Percentiles rank a stretch among this genome's conserved stretches.
Conservation (phyloP, 2,329 filamentous ascomycete genomes). For the Grosmannia huntii region DNA sequence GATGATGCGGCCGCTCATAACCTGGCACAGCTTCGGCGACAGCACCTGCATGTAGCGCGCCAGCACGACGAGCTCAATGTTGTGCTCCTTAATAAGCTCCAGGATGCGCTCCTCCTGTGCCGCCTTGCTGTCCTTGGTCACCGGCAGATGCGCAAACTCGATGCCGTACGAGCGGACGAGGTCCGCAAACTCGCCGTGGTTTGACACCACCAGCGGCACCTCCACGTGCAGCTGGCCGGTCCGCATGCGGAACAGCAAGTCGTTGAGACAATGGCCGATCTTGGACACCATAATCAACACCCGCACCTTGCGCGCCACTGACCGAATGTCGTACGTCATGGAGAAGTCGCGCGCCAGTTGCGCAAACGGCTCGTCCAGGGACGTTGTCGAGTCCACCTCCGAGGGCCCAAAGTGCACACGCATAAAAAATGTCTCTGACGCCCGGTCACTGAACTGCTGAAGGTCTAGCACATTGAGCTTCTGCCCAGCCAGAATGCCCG, state of each 20-base stretch:
- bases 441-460: conserved; percentile 71
- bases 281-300: conserved; percentile 85
- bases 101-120: conserved; percentile 61
- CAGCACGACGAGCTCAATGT: conserved; percentile 67
- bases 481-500: conserved; percentile 59
- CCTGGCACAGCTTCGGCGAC: conserved; percentile 58
- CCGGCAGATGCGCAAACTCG: conserved; percentile 68
- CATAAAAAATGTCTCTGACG: conserved; percentile 73
- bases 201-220: conserved; percentile 67
- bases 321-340: conserved; percentile 61
- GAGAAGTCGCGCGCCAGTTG: conserved; percentile 47
- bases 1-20: conserved; percentile 79
- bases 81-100: conserved; percentile 53
- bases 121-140: conserved; percentile 64
- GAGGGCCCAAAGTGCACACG: conserved; percentile 66
- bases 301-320: conserved; percentile 55
- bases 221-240: conserved; percentile 55
- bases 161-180: conserved; percentile 64
- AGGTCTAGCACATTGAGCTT: conserved; percentile 73
- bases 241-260: conserved; percentile 67
- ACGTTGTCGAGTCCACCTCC: conserved; percentile 32
- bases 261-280: conserved; percentile 58
- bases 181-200: conserved; percentile 60
- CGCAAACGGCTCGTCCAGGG: conserved; percentile 43
- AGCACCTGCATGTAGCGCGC: conserved; percentile 85